phyloP scores from a whole-genome alignment of 2,329 filamentous ascomycete species.

The Tolypocladium cylindrosporum region DNA sequence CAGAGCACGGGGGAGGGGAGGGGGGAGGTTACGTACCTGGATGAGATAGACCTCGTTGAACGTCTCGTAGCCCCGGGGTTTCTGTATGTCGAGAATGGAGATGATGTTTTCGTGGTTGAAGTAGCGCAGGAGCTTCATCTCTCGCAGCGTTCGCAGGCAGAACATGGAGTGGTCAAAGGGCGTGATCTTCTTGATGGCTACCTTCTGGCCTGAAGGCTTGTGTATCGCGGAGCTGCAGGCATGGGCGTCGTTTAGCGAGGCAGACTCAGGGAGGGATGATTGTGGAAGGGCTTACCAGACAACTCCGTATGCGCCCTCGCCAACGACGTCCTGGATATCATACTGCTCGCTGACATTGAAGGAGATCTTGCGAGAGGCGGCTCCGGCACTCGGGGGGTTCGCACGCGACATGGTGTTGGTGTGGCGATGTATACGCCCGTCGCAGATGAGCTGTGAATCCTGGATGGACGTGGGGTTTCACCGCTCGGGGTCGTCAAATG shows the following conservation, averaged over 20 bases:
- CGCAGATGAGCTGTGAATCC: conserved; percentile 1
- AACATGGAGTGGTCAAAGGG: conserved; percentile 99
- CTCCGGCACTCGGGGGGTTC: conserved; percentile 45
- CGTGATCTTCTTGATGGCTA: conserved; percentile 99
- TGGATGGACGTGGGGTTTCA: neutral
- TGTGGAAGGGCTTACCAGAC: conserved; percentile 65
- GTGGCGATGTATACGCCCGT: neutral
- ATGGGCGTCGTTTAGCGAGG: neutral
- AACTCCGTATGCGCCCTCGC: conserved; percentile 95
- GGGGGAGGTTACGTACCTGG: conserved; percentile 56
- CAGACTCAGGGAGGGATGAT: neutral
- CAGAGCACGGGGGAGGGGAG: neutral
- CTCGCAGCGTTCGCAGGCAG: conserved; percentile 87
- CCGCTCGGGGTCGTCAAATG: neutral
- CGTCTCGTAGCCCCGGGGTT: conserved; percentile 87
- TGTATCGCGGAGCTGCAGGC: conserved; percentile 76
- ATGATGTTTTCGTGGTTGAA: conserved; percentile 99
- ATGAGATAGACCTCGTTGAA: conserved; percentile 99
- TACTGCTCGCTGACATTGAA: conserved; percentile 99
- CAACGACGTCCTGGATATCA: conserved; percentile 98
- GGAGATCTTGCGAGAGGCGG: conserved; percentile 83
- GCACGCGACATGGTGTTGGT: conserved; percentile 41
- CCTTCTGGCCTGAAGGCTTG: conserved; percentile 96
- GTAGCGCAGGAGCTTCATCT: conserved; percentile 98
- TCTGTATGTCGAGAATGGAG: conserved; percentile 97